Evolutionary conservation across 1,284 basidiomycete species (phyloP), one percentile per base, ranked within the genome.

Genomic region (Bjerkandera adusta): DNA sequence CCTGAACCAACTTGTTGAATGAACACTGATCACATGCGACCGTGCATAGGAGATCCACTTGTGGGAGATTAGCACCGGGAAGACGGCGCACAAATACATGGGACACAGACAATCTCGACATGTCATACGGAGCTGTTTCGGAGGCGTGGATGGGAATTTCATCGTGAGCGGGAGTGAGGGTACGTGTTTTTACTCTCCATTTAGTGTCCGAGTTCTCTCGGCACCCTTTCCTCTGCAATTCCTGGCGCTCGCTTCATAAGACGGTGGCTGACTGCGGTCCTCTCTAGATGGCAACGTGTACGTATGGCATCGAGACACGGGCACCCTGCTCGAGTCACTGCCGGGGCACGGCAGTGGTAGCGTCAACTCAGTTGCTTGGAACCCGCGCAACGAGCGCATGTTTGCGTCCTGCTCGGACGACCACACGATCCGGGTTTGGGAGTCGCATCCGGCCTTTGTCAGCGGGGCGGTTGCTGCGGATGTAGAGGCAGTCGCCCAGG

Each of bases 331-430:
- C 21, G 92, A 97, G 65, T 77, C 85, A 20, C 77, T 98, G 1
- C 65, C 77, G 1, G 96, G 95, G 0, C 97, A 99, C 59, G 86
- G 84, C 12, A 66, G 68, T 41, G 93, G 93, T 30, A 89, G 87
- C 49, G 95, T 99, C 50, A 99, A 98, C 65, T 86, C 88, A 15
- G 94, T 99, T 8, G 89, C 93, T 12, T 99, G 97, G 97, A 96
- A 97, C 67, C 93, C 92, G 20, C 76, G 73, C 50, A 84, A 90
- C 52, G 77, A 85, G 56, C 79, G 81, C 49, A 90, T 98, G 79
- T 96, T 99, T 68, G 96, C 96, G 22, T 90, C 88, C 32, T 94
- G 92, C 66, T 92, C 90, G 40, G 92, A 96, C 64, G 92, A 96
- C 67, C 69, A 70, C 47, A 89, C 85, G 3, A 81, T 96, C 60